Evolutionary conservation across 176 grass and related monocot genomes (phyloP).

Genomic region (Aegilops umbellulata): DNA sequence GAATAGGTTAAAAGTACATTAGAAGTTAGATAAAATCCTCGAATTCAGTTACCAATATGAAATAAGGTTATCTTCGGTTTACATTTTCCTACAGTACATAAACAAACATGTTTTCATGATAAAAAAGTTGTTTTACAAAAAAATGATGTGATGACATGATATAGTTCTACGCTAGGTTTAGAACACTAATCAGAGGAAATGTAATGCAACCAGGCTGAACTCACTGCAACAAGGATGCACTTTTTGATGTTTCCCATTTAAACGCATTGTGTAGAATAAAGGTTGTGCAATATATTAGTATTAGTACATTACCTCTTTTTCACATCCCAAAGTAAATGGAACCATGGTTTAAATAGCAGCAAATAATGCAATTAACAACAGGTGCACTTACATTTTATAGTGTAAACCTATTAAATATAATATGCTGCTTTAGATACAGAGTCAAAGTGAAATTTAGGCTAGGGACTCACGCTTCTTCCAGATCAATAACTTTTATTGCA

Average conservation of each 20-base stretch:
- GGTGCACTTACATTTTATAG: not conserved
- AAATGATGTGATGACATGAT: not conserved
- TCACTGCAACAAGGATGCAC: not conserved
- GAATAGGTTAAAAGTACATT: slow-evolving; percentile 16
- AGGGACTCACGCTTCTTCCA: slow-evolving; percentile 93
- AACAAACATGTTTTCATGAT: not conserved
- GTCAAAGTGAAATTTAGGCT: slow-evolving; percentile 14
- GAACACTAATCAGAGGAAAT: not conserved
- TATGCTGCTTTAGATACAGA: slow-evolving; percentile 7
- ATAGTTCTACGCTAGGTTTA: not conserved
- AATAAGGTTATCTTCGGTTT: slow-evolving; percentile 1
- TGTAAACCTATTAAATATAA: not conserved
- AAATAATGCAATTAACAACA: slow-evolving; percentile 14
- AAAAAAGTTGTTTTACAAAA: slow-evolving; percentile 15
- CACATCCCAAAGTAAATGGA: slow-evolving; percentile 1
- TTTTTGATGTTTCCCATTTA: not conserved
- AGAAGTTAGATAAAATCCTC: not conserved
- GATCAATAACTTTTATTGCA: slow-evolving; percentile 98
- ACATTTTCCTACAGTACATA: slow-evolving; percentile 20
- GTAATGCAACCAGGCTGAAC: not conserved
- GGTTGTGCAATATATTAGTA: not conserved
- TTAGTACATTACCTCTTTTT: not conserved
- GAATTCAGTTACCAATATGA: slow-evolving; percentile 1
- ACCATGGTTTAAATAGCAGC: slow-evolving; percentile 8
- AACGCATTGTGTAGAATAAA: not conserved